Evolutionary conservation across 164 flowering plant genomes (phyloP), one percentile per base, ranked within the genome.

Genomic region (Stephania cephalantha): DNA sequence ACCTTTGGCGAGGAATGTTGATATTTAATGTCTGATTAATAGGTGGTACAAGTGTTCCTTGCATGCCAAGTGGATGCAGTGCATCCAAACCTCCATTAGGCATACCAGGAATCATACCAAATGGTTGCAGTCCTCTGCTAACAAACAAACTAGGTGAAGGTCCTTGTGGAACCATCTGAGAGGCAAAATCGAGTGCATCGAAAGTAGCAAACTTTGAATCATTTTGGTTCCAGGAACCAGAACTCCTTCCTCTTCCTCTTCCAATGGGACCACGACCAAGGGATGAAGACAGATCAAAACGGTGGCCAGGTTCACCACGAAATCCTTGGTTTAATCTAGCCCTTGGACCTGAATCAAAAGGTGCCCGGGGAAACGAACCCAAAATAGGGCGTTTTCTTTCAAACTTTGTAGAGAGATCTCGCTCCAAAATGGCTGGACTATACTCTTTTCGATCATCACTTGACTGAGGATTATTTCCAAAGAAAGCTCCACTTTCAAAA

Each of bases 21-120:
- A 88, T 81, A 79, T 75, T 85, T 77, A 87, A 69, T 30, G 89
- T 73, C 75, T 89, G 84, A 87, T 76, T 87, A 10, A 90, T 77
- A 31, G 93, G 82, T 50, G 91, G 87, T 76, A 88, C 79, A 17
- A 87, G 85, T 22, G 88, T 29, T 71, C 89, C 91, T 80, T 86
- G 97, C 73, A 89, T 81, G 76, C 87, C 90, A 70, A 90, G 81
- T 22, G 97, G 78, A 81, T 88, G 92, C 65, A 93, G 83, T 42
- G 90, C 31, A 72, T 93, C 98, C 52, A 89, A 72, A 71, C 89
- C 88, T 42, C 97, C 95, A 82, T 85, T 90, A 53, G 98, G 90
- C 74, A 89, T 70, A 31, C 88, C 94, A 44, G 90, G 88, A 79
- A 90, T 78, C 68, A 90, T 72, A 46, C 98, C 97, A 89, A 87